A percentile compares a stretch with the other conserved stretches of the same genome.
These are phyloP conservation scores for Saturnispora sanitii DNA, from an alignment of 805 yeast genomes.

Conservation along the genomic window DNA sequence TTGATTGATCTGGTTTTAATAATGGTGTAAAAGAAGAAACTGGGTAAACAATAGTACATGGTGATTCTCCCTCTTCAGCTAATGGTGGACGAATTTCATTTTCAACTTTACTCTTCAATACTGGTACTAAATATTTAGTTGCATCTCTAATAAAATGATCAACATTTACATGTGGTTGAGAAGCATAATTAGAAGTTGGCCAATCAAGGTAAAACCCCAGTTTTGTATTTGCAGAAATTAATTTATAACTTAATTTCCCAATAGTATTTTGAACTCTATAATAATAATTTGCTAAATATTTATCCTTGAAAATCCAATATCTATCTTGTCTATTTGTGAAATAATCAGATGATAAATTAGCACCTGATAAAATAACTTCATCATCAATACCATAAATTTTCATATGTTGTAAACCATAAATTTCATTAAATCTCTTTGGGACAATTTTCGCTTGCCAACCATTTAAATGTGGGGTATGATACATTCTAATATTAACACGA, in stretches of 20 bases:
- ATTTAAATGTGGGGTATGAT: constrained; percentile 77
- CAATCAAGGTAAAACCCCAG: constrained; percentile 51
- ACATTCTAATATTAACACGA: constrained; percentile 72
- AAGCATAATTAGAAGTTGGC: constrained; percentile 60
- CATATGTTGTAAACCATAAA: constrained; percentile 94
- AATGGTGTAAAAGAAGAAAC: constrained; percentile 87
- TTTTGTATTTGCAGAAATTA: constrained; percentile 34
- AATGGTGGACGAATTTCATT: neutral
- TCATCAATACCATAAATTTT: constrained; percentile 91
- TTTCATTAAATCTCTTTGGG: constrained; percentile 85
- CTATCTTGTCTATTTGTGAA: constrained; percentile 93
- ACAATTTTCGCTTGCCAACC: constrained; percentile 56
- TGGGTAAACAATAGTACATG: constrained; percentile 70
- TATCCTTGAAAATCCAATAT: constrained; percentile 61
- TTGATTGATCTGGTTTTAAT: constrained; percentile 55
- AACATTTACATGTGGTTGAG: constrained; percentile 54
- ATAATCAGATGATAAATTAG: constrained; percentile 84
- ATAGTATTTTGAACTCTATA: constrained; percentile 59
- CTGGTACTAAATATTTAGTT: constrained; percentile 44
- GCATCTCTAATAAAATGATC: constrained; percentile 46
- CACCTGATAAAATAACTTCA: constrained; percentile 82
- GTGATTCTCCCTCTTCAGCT: constrained; percentile 12
- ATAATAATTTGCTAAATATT: constrained; percentile 59
- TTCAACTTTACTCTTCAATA: constrained; percentile 36
- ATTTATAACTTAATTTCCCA: constrained; percentile 58